Evolutionary conservation across 2,329 filamentous ascomycete genomes (phyloP).

Genomic region (Thelonectria blattea): DNA sequence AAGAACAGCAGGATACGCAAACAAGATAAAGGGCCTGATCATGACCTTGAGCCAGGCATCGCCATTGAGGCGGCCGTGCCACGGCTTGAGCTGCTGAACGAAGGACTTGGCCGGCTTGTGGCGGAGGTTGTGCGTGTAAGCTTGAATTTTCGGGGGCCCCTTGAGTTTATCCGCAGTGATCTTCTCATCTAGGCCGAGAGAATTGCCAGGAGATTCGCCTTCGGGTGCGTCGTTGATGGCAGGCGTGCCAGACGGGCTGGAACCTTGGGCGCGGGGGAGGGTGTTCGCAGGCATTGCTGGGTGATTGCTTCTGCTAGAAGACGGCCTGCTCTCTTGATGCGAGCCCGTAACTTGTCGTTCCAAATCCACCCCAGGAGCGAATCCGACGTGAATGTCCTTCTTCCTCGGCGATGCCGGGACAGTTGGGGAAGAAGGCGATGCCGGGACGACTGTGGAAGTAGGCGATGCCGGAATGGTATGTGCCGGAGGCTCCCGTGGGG

Average conservation of each 20-base stretch:
- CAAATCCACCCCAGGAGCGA: slow-evolving; percentile 30
- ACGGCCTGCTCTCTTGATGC: neutral
- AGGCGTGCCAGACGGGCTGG: neutral
- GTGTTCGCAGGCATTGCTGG: slow-evolving; percentile 12
- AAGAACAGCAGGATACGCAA: slow-evolving; percentile 84
- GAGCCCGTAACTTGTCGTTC: neutral
- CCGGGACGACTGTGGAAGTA: neutral
- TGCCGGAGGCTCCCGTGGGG: slow-evolving; percentile 6
- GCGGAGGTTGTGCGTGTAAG: slow-evolving; percentile 75
- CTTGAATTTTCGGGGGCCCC: slow-evolving; percentile 44
- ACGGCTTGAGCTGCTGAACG: slow-evolving; percentile 74
- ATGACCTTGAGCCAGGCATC: slow-evolving; percentile 84
- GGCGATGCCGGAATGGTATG: slow-evolving; percentile 13
- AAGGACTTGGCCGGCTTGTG: slow-evolving; percentile 74
- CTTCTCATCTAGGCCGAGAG: slow-evolving; percentile 50
- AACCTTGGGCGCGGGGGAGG: neutral
- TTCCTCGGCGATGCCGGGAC: slow-evolving; percentile 24
- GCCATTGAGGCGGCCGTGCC: slow-evolving; percentile 76
- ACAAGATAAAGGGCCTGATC: slow-evolving; percentile 82
- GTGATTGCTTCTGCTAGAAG: neutral
- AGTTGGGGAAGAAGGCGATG: slow-evolving; percentile 25
- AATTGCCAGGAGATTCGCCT: slow-evolving; percentile 33
- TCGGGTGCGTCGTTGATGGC: slow-evolving; percentile 20
- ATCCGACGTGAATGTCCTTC: slow-evolving; percentile 42
- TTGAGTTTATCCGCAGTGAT: slow-evolving; percentile 46